These are phyloP conservation scores for Lentinula sp. DNA, from an alignment of 768 basidiomycete genomes.

Conservation along the genomic window DNA sequence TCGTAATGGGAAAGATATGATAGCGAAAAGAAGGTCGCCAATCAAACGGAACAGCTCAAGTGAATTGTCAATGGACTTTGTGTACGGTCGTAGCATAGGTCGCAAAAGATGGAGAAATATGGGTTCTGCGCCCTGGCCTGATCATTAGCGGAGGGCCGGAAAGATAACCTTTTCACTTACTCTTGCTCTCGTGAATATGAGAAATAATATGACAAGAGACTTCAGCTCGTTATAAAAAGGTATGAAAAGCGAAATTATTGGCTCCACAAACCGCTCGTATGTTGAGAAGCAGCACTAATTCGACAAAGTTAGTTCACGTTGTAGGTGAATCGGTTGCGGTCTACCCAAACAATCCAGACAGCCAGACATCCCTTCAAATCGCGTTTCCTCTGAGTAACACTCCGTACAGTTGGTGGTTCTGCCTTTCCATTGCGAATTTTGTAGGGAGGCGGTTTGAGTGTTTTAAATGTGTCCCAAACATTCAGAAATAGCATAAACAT, in stretches of 20 bases:
- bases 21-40: conserved; percentile 54
- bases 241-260: conserved; percentile 60
- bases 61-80: conserved; percentile 53
- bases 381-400: conserved; percentile 71
- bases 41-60: conserved; percentile 57
- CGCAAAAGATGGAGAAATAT: conserved; percentile 77
- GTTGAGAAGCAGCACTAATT: conserved; percentile 58
- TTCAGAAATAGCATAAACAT: conserved; percentile 70
- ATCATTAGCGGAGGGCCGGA: not conserved
- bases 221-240: conserved; percentile 87
- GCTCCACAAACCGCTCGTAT: conserved; percentile 65
- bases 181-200: conserved; percentile 69
- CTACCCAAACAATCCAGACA: conserved; percentile 85
- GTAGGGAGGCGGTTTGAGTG: conserved; percentile 59
- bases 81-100: conserved; percentile 73
- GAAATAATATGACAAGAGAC: conserved; percentile 63
- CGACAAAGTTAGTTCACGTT: not conserved
- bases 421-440: conserved; percentile 37
- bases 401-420: conserved; percentile 59
- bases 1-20: conserved; percentile 33
- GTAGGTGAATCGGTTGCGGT: conserved; percentile 9
- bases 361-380: conserved; percentile 81
- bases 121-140: conserved; percentile 73
- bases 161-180: conserved; percentile 32
- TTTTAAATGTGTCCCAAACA: conserved; percentile 82